Base-by-base conservation (phyloP, 2,329 filamentous ascomycete genomes). In the Pyrenochaeta sp. region DNA sequence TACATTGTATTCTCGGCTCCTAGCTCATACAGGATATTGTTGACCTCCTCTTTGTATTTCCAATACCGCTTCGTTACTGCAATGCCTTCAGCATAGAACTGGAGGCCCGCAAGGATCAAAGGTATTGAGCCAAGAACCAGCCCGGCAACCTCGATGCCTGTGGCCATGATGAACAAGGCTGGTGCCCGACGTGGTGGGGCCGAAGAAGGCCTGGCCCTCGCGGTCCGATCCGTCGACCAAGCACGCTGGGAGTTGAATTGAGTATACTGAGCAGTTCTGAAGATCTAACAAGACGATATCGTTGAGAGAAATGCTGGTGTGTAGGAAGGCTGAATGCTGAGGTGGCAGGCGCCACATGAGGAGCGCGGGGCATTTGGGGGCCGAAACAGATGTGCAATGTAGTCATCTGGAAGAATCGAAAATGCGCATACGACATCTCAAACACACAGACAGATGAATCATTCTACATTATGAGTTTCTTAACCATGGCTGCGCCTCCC, bases 51-150 rank as follows among this genome's bases (percentile, higher is more conserved):
- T 28, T 59, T 48, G 32, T 71, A 71, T 44, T 61, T 64, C 46
- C 64, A 58, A 22, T 66, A 74, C 2, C 66, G 65, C 27, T 67
- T 72, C 24, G 76, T 71, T 2, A 67, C 71, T 6, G 60, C 62
- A 25, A 72, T 69, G 0, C 73, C 74, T 43, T 76, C 66, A 0
- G 59, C 66, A 45, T 78, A 78, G 40, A 71, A 67, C 37, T 76
- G 63, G 2, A 77, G 58, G 1, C 72, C 66, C n/a, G 67, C 61
- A 5, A 78, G 68, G 13, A 77, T 54, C 5, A 79, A 53, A 1
- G 77, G 76, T 9, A 79, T 59, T 3, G 72, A 61, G 15, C 71
- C 73, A 8, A 78, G 64, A 4, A 72, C 65, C 2, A 72, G 45
- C 3, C 69, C 69, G 32, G 65, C 68, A 7, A 62, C 56, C 46